Evolutionary conservation across 768 basidiomycete genomes (phyloP).

Genomic region (Leccinum broughii): DNA sequence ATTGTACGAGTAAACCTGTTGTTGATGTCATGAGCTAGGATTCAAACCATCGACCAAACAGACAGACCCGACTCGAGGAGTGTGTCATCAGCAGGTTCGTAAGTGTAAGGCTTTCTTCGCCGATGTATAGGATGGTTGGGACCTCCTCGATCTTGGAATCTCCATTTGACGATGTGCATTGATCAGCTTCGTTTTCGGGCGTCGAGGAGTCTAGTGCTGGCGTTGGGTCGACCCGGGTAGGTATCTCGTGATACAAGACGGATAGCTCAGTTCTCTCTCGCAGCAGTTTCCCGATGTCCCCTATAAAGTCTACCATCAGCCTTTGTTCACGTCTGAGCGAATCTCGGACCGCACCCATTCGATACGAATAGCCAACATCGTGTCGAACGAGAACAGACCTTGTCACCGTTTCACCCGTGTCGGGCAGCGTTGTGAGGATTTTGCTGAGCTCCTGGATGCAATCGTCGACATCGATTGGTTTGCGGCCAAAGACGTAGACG

Average conservation of each 20-base stretch:
- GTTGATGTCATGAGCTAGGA: background rate
- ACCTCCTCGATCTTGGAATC: constrained; percentile 1
- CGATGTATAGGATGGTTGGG: constrained; percentile 57
- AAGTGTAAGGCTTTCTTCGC: constrained; percentile 75
- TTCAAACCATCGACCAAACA: background rate
- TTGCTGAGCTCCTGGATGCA: constrained; percentile 47
- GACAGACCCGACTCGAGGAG: constrained; percentile 56
- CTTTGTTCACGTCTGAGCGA: background rate
- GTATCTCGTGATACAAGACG: constrained; percentile 41
- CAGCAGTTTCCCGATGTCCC: constrained; percentile 18
- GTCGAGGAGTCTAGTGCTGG: background rate
- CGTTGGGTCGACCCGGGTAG: constrained; percentile 25
- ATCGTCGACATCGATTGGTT: constrained; percentile 54
- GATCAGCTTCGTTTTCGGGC: background rate
- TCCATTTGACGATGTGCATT: background rate
- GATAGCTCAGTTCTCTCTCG: constrained; percentile 28
- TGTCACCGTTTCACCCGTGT: constrained; percentile 2
- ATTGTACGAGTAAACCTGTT: constrained; percentile 76
- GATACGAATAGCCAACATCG: constrained; percentile 77
- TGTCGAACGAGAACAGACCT: constrained; percentile 58
- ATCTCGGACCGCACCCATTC: constrained; percentile 46
- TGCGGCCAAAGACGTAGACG: constrained; percentile 87
- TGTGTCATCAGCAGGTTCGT: constrained; percentile 89
- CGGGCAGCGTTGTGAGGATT: constrained; percentile 26
- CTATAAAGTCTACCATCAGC: constrained; percentile 9